Evolutionary conservation across 139 green algal genomes (phyloP).

Genomic region (Micractinium conductrix): DNA sequence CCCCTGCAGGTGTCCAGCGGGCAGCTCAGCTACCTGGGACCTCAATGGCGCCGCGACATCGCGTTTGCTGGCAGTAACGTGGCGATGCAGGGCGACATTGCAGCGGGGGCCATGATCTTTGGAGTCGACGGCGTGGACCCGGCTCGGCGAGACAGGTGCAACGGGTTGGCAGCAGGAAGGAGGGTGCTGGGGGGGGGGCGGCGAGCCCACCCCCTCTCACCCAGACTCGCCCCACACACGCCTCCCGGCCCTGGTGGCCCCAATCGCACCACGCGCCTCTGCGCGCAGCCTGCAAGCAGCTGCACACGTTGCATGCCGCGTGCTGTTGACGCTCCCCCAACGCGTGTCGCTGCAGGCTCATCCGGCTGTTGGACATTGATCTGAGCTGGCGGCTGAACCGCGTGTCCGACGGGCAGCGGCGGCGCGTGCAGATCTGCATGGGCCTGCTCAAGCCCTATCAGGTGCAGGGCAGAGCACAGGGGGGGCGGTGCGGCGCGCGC

Average conservation of each 20-base stretch:
- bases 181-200: too few species aligned
- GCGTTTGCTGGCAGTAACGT: conserved; percentile 90
- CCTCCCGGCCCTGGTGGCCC: too few species aligned
- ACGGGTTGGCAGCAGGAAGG: too few species aligned
- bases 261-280: too few species aligned
- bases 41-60: conserved; percentile 91
- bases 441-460: conserved; percentile 94
- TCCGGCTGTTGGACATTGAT: conserved; percentile 96
- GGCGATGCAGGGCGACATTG: conserved; percentile 82
- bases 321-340: background rate
- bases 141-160: conserved; percentile 55
- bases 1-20: conserved; percentile 56
- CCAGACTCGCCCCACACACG: too few species aligned
- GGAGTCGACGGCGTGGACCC: conserved; percentile 84
- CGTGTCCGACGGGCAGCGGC: conserved; percentile 95
- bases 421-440: conserved; percentile 96
- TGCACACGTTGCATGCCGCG: background rate
- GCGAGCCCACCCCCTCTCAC: too few species aligned
- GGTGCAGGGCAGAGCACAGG: too few species aligned
- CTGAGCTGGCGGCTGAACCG: conserved; percentile 92
- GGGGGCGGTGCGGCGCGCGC: too few species aligned
- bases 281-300: too few species aligned
- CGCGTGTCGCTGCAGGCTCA: conserved; percentile 64
- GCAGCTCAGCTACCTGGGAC: conserved; percentile 83
- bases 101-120: conserved; percentile 85